Conservation (phyloP, 179 eudicot genomes). For the Silene noctiflora region DNA sequence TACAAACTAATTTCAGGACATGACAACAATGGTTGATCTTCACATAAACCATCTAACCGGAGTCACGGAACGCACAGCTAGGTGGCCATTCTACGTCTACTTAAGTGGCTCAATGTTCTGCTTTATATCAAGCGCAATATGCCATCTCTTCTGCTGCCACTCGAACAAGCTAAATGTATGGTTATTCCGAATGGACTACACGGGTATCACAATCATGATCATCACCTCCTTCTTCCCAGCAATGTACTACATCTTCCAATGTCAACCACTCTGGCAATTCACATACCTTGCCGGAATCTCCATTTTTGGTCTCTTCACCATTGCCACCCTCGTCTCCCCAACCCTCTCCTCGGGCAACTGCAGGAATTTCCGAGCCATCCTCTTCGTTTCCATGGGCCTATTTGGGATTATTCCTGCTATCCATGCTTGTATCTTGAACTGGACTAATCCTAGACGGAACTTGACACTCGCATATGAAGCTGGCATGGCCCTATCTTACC, state of each 20-base stretch:
- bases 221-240: constrained; percentile 96
- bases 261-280: constrained; percentile 69
- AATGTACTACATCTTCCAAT: constrained; percentile 85
- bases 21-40: constrained; percentile 40
- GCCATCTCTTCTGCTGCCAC: constrained; percentile 95
- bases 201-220: constrained; percentile 83
- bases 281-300: constrained; percentile 64
- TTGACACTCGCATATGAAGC: constrained; percentile 60
- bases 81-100: constrained; percentile 93
- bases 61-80: constrained; percentile 20
- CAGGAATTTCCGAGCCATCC: constrained; percentile 55
- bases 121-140: constrained; percentile 68
- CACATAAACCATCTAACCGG: constrained; percentile 23
- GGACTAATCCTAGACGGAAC: constrained; percentile 65
- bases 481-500: constrained; percentile 67
- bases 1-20: constrained; percentile 32
- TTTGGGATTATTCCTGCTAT: constrained; percentile 73
- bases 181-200: constrained; percentile 71
- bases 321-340: constrained; percentile 59
- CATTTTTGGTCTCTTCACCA: constrained; percentile 59
- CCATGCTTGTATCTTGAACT: constrained; percentile 56
- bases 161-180: constrained; percentile 51
- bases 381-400: constrained; percentile 73
- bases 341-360: constrained; percentile 54
- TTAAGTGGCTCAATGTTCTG: constrained; percentile 85